phyloP scores from a whole-genome alignment of 169 alveolate genomes.

The Plasmodium relictum region DNA sequence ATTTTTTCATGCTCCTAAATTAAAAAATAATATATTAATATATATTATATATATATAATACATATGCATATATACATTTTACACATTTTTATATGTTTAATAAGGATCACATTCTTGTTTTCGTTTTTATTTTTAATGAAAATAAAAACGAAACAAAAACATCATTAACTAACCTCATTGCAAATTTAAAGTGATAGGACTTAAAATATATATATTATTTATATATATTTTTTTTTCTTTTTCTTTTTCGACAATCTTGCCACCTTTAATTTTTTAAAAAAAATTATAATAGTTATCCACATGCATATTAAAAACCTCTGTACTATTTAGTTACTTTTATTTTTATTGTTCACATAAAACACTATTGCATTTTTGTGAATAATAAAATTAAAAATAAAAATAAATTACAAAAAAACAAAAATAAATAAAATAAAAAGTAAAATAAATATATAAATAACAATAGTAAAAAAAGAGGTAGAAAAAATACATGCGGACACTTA shows the following conservation, averaged over 20 bases:
- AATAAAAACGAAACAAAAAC: conserved; percentile 40
- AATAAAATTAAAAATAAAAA: background rate
- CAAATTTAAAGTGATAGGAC: conserved; percentile 78
- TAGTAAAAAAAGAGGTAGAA: background rate
- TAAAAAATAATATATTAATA: background rate
- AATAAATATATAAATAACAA: background rate
- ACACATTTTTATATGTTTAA: conserved; percentile 8
- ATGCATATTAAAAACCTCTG: conserved; percentile 32
- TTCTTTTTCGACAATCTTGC: conserved; percentile 36
- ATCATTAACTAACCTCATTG: conserved; percentile 78
- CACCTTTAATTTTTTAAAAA: conserved; percentile 34
- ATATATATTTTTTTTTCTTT: conserved; percentile 9
- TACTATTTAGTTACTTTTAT: background rate
- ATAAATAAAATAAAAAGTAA: background rate
- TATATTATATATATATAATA: background rate
- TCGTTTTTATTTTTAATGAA: conserved; percentile 9
- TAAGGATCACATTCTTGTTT: conserved; percentile 65
- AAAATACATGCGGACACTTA: conserved; percentile 50
- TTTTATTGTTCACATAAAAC: background rate
- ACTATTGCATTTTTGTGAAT: background rate
- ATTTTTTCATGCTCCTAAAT: conserved; percentile 75
- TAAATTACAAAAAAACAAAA: background rate
- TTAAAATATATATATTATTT: conserved; percentile 10
- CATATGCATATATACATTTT: background rate
- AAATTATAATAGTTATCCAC: conserved; percentile 28